Percentiles rank a stretch among this genome's conserved stretches.
Evolutionary conservation across 2,329 filamentous ascomycete species (phyloP).

Genomic region (Sclerotinia trifoliorum): DNA sequence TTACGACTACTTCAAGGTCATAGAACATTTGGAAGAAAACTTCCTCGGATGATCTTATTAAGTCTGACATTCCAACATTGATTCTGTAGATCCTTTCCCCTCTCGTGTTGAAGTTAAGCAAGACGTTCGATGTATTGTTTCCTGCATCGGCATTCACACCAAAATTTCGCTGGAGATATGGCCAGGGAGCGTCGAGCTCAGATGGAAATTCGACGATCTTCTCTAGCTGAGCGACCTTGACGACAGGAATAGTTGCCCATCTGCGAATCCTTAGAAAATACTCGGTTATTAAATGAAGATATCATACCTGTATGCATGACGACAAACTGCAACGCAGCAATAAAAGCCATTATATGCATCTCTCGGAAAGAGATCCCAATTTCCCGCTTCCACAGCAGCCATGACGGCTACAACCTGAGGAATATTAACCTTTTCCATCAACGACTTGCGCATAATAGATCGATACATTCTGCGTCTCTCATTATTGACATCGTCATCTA

Average conservation of each 20-base stretch:
- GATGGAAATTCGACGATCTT: slow-evolving; percentile 15
- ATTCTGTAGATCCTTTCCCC: slow-evolving; percentile 17
- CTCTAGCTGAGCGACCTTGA: slow-evolving; percentile 16
- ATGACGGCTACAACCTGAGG: slow-evolving; percentile 4
- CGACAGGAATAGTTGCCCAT: slow-evolving; percentile 21
- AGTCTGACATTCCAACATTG: slow-evolving; percentile 14
- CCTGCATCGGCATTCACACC: slow-evolving; percentile 14
- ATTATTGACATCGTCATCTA: slow-evolving; percentile 9
- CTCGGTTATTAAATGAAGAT: not conserved
- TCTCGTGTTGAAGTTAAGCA: slow-evolving; percentile 7
- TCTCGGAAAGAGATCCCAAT: slow-evolving; percentile 5
- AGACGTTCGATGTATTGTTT: slow-evolving; percentile 14
- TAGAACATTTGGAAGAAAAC: slow-evolving; percentile 22
- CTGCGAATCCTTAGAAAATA: not conserved
- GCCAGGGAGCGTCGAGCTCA: slow-evolving; percentile 16
- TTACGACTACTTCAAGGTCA: slow-evolving; percentile 20
- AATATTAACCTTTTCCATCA: not conserved
- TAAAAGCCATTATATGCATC: slow-evolving; percentile 22
- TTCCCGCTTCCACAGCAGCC: slow-evolving; percentile 1
- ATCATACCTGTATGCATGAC: slow-evolving; percentile 17
- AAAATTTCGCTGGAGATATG: slow-evolving; percentile 18
- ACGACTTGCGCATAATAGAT: not conserved
- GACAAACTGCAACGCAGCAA: slow-evolving; percentile 18
- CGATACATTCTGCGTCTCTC: slow-evolving; percentile 12
- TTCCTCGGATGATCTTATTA: slow-evolving; percentile 18